These are phyloP conservation scores for Russula sp. DNA, from an alignment of 768 basidiomycete species.

Conservation along the genomic window DNA sequence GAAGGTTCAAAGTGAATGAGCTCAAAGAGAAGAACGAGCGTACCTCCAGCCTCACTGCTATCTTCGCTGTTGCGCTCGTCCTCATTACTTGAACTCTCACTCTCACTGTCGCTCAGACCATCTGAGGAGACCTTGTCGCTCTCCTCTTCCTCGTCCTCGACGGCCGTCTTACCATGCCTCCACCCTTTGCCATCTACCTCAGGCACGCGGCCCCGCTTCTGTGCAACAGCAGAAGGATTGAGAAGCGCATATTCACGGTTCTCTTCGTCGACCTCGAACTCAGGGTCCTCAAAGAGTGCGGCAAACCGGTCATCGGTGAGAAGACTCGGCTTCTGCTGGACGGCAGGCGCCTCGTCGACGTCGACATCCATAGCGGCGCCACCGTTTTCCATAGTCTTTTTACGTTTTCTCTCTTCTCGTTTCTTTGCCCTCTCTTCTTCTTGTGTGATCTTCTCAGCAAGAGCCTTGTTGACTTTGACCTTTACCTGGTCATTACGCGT, in stretches of 20 bases:
- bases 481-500: constrained; percentile 56
- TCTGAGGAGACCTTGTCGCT: constrained; percentile 56
- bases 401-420: constrained; percentile 43
- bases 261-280: constrained; percentile 85
- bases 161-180: constrained; percentile 24
- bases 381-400: constrained; percentile 35
- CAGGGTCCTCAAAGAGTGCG: constrained; percentile 83
- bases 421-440: constrained; percentile 56
- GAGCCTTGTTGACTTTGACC: constrained; percentile 75
- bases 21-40: neutral
- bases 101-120: constrained; percentile 29
- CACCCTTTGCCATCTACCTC: constrained; percentile 15
- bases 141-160: constrained; percentile 62
- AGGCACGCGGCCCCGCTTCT: constrained; percentile 29
- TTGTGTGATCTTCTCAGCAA: constrained; percentile 76
- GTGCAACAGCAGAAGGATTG: constrained; percentile 77
- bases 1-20: neutral
- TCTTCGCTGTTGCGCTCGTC: constrained; percentile 32
- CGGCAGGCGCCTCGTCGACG: constrained; percentile 28
- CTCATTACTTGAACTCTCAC: constrained; percentile 5
- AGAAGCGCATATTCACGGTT: constrained; percentile 86
- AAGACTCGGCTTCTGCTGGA: constrained; percentile 38
- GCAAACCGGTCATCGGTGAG: constrained; percentile 86
- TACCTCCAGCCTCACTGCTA: constrained; percentile 37
- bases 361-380: constrained; percentile 33